These are phyloP conservation scores for Francoa sonchifolia DNA, from an alignment of 441 rosid species.

Conservation along the genomic window DNA sequence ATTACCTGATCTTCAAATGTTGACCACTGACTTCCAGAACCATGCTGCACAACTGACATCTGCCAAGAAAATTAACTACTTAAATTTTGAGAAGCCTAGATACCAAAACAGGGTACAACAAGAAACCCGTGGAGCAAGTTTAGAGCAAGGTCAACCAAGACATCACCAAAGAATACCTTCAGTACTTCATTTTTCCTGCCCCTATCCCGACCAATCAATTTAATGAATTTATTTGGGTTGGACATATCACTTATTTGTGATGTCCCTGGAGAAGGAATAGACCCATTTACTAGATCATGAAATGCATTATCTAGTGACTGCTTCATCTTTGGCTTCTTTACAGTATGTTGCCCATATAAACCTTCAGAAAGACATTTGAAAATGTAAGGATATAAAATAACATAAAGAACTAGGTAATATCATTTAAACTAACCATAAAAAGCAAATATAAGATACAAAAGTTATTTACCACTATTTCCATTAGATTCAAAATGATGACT, in stretches of 20 bases:
- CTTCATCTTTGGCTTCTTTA: constrained; percentile 77
- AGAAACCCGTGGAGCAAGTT: constrained; percentile 10
- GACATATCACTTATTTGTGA: constrained; percentile 98
- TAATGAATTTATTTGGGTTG: constrained; percentile 62
- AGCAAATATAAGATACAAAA: constrained; percentile 10
- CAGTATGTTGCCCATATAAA: constrained; percentile 50
- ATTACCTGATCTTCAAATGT: constrained; percentile 93
- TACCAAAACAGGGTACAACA: constrained; percentile 6
- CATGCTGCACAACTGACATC: constrained; percentile 68
- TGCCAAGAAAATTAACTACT: constrained; percentile 27
- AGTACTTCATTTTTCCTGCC: constrained; percentile 62
- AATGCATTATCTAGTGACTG: constrained; percentile 47
- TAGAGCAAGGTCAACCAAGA: constrained; percentile 6
- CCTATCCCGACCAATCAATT: constrained; percentile 58
- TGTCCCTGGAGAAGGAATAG: constrained; percentile 72
- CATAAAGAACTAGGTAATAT: constrained; percentile 1
- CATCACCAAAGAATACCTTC: constrained; percentile 41
- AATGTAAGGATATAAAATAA: constrained; percentile 13
- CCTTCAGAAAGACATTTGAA: constrained; percentile 32
- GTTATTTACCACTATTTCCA: constrained; percentile 50
- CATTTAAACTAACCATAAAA: constrained; percentile 6
- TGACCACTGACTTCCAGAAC: constrained; percentile 88
- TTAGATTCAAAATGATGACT: constrained; percentile 66
- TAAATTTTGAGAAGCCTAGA: constrained; percentile 10
- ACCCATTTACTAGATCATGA: constrained; percentile 49